Conservation (phyloP, 805 yeast genomes). For the Wickerhamiella dianesei region DNA sequence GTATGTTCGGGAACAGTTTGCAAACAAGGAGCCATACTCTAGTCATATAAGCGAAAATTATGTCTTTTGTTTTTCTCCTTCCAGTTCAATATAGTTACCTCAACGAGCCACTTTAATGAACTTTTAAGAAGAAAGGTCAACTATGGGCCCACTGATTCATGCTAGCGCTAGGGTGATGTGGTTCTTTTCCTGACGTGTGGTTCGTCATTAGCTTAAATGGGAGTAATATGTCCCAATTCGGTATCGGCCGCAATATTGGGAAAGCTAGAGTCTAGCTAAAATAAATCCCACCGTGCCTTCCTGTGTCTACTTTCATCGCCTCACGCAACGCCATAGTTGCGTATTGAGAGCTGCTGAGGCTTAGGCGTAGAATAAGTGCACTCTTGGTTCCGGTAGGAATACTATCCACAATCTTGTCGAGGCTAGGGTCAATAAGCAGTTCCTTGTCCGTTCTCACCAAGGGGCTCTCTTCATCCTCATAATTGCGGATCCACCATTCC, state of each 20-base stretch:
- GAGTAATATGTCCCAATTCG: too few relatives aligned
- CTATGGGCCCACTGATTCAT: too few relatives aligned
- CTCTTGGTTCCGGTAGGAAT: slow-evolving; percentile 33
- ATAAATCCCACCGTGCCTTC: slow-evolving; percentile 18
- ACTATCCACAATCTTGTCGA: slow-evolving; percentile 19
- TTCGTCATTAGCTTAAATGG: neutral
- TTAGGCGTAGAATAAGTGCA: slow-evolving; percentile 66
- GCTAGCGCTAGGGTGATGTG: too few relatives aligned
- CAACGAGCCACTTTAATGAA: too few relatives aligned
- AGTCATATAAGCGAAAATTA: too few relatives aligned
- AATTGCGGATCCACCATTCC: slow-evolving; percentile 48
- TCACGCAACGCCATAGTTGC: slow-evolving; percentile 98
- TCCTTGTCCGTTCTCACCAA: slow-evolving; percentile 70
- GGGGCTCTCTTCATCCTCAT: slow-evolving; percentile 51
- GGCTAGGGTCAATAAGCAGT: slow-evolving; percentile 23
- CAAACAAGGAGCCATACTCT: too few relatives aligned
- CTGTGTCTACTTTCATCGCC: slow-evolving; percentile 42
- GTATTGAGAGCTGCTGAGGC: slow-evolving; percentile 73
- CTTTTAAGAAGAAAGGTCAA: too few relatives aligned
- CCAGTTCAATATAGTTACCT: too few relatives aligned
- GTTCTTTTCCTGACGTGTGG: too few relatives aligned
- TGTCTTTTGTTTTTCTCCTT: too few relatives aligned
- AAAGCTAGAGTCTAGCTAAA: slow-evolving; percentile 2
- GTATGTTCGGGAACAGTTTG: too few relatives aligned
- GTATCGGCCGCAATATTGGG: neutral